Percentiles rank a stretch among this genome's conserved stretches.
Evolutionary conservation across 441 rosid genomes (phyloP).

Genomic region (Pelargonium fulgidum): DNA sequence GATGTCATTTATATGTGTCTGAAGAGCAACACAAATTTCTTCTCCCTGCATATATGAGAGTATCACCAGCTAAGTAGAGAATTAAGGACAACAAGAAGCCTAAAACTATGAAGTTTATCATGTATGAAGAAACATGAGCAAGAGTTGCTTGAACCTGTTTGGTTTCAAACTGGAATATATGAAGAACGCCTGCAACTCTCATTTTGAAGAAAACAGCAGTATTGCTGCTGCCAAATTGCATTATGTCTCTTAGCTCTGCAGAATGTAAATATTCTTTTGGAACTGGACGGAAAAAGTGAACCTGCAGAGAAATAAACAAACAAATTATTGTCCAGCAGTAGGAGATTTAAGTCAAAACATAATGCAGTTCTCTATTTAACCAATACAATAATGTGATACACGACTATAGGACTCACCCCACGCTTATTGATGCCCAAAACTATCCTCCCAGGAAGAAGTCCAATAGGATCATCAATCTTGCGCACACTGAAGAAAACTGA

Average conservation of each 20-base stretch:
- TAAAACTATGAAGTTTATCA: not conserved
- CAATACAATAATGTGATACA: not conserved
- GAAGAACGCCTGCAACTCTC: conserved; percentile 99
- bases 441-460: conserved; percentile 88
- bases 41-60: conserved; percentile 58
- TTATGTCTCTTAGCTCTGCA: conserved; percentile 92
- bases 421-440: conserved; percentile 94
- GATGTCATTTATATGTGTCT: conserved; percentile 97
- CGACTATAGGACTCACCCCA: conserved; percentile 60
- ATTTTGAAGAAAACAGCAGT: conserved; percentile 97
- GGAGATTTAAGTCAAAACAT: not conserved
- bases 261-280: conserved; percentile 96
- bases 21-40: conserved; percentile 97
- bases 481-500: conserved; percentile 90
- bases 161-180: conserved; percentile 93
- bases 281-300: conserved; percentile 95
- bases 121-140: not conserved
- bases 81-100: not conserved
- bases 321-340: conserved; percentile 15
- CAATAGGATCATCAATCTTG: conserved; percentile 98
- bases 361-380: not conserved
- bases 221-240: conserved; percentile 99
- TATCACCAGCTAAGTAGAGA: not conserved
- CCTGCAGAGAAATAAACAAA: conserved; percentile 34
- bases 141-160: conserved; percentile 58